Evolutionary conservation across 345 rosid species (phyloP), one percentile per base, ranked within the genome.

Genomic region (Pugionium cornutum): DNA sequence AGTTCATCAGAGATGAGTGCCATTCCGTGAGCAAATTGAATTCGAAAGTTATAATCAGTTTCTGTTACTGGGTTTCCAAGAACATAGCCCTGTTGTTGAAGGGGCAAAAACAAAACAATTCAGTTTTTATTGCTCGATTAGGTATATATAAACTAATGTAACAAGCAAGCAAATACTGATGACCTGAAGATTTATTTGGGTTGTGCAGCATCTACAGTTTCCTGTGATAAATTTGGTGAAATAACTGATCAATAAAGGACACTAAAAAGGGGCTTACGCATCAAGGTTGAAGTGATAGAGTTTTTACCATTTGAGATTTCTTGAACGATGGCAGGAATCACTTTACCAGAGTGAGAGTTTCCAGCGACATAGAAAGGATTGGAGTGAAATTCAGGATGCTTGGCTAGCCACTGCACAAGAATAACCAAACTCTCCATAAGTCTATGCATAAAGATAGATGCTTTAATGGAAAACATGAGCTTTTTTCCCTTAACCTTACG

Each of bases 101-200:
- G 43, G 30, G 29, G 9, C 18, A 18, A 18, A n/a, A 31, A 30
- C 1, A 42, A 11, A 33, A 31, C 32, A 18, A 25, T 32, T 61
- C 3, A 46, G 3, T 6, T 32, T 25, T 5, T 1, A 34, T 42
- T 43, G 39, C n/a, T 43, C 6, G 7, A 51, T 27, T 30, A 51
- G 49, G 40, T 64, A 51, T 29, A 39, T 63, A 26, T 4, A 34
- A 31, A 5, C 18, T n/a, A 41, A 18, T 37, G 7, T 31, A 44
- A 43, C 39, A 32, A 31, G 18, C 56, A 52, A 30, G 42, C 35
- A 42, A 52, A 33, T 10, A 53, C 10, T 11, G 3, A 37, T 28
- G 33, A 85, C 95, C 95, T 86, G 82, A 10, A 88, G 74, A 60
- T 79, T 79, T 49, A 86, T 68, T 1, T 25, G 26, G 28, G 85